These are phyloP conservation scores for Ophiostoma quercus DNA, from an alignment of 2,329 filamentous ascomycete species.

Conservation along the genomic window DNA sequence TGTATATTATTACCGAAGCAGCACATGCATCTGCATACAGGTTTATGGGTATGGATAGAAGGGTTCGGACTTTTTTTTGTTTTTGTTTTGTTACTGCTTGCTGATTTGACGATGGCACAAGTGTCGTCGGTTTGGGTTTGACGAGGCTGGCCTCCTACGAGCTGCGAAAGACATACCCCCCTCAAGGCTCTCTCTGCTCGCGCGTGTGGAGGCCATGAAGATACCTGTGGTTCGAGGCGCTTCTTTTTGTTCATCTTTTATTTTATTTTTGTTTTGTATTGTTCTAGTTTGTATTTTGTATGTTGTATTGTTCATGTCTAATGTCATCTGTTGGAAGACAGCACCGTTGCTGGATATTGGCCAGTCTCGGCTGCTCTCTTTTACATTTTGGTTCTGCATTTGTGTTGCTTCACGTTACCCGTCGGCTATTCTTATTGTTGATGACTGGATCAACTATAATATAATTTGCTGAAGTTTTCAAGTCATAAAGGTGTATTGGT, in stretches of 20 bases:
- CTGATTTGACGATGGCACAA: background rate
- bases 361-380: background rate
- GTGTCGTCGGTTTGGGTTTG: slow-evolving; percentile 11
- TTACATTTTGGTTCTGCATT: background rate
- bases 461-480: background rate
- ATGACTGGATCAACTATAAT: background rate
- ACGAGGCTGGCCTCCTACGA: slow-evolving; percentile 6
- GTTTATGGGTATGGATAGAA: background rate
- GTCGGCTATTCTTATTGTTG: background rate
- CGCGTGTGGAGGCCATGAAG: background rate
- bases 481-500: background rate
- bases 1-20: slow-evolving; percentile 5
- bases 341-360: background rate
- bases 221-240: slow-evolving; percentile 7
- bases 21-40: background rate
- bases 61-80: background rate
- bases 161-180: slow-evolving; percentile 14
- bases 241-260: background rate
- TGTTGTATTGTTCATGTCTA: background rate
- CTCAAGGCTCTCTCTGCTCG: background rate
- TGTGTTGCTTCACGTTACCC: background rate
- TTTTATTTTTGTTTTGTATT: slow-evolving; percentile 4
- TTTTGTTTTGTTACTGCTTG: background rate
- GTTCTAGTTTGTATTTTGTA: background rate
- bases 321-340: background rate